Base-by-base conservation (phyloP, 2,329 filamentous ascomycete species). In the Exutisphaerella laricina region DNA sequence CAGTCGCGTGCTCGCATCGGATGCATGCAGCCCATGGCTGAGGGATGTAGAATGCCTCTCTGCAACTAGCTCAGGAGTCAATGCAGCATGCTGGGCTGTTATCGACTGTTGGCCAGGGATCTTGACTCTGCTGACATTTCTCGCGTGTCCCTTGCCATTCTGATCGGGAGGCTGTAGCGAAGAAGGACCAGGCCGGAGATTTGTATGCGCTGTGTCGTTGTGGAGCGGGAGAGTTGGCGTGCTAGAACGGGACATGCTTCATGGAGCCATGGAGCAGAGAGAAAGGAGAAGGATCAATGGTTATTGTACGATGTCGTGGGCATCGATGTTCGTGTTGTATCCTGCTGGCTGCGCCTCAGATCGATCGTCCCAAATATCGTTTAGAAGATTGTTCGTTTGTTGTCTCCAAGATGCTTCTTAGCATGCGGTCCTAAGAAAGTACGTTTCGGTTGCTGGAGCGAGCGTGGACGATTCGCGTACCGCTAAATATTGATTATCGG, bases 11-110 rank as follows among this genome's bases (percentile, higher is more conserved):
- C 88, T 75, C 25, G 89, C 92, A 66, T 95, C 88, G 32, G 80
- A 77, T 0, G 86, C 82, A 4, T 86, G 80, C 10, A 98, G 76
- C 39, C 92, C 92, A 59, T 86, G 77, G 10, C 75, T 80, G 18
- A 95, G 71, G n/a, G 89, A 96, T 3, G 90, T 94, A 51, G 82
- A 76, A 41, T 97, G 72, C 52, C 79, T 80, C 41, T 81, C 74
- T 32, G 88, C 88, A 8, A 85, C 84, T 66, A 95, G 85, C 60
- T 82, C 74, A 14, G 84, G 76, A n/a, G 81, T 83, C 61, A 96
- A 77, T 59, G 78, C 69, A 34, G 79, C 78, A 60, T 78, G 81
- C 28, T 67, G 62, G 20, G 70, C 66, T 41, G 70, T 74, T 57
- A 72, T 66, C 43, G 62, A 63, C 56, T 68, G 62, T 48, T 62